Percentiles rank a stretch among this genome's conserved stretches.
phyloP scores from a whole-genome alignment of 768 basidiomycete genomes.

The Tubosaeta sp. region DNA sequence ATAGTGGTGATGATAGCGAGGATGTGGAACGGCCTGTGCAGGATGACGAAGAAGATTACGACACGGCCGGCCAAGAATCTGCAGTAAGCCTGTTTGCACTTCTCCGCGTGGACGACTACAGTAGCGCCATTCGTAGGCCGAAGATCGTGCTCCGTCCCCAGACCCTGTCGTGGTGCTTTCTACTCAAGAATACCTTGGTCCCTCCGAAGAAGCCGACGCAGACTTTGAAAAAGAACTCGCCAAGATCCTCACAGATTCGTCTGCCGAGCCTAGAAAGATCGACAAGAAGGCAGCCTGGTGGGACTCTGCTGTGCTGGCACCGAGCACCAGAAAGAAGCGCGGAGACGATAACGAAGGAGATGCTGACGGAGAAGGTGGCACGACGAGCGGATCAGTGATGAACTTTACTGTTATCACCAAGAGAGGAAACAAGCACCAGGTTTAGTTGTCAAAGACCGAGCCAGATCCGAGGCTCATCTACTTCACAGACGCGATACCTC shows the following conservation, averaged over 20 bases:
- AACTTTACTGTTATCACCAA: conserved; percentile 91
- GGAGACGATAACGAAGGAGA: conserved; percentile 56
- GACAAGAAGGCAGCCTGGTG: conserved; percentile 89
- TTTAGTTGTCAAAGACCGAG: conserved; percentile 23
- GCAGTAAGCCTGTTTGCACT: conserved; percentile 39
- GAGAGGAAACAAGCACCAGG: conserved; percentile 90
- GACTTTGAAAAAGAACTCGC: conserved; percentile 96
- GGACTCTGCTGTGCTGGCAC: conserved; percentile 80
- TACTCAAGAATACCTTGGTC: conserved; percentile 69
- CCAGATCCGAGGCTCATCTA: conserved; percentile 8
- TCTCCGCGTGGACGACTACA: background rate
- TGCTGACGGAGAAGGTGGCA: conserved; percentile 35
- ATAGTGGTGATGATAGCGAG: conserved; percentile 54
- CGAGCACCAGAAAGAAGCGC: conserved; percentile 61
- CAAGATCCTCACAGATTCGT: conserved; percentile 88
- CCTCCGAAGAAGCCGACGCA: conserved; percentile 83
- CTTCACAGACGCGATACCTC: conserved; percentile 70
- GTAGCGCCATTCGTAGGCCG: conserved; percentile 29
- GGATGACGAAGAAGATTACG: conserved; percentile 64
- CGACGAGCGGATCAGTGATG: conserved; percentile 51
- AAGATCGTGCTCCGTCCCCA: conserved; percentile 75
- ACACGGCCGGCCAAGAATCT: conserved; percentile 45
- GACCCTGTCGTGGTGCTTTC: conserved; percentile 75
- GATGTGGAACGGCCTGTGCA: conserved; percentile 38
- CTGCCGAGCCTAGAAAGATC: conserved; percentile 75